Evolutionary conservation across 2,329 filamentous ascomycete species (phyloP), one percentile per base, ranked within the genome.

Genomic region (Neofusicoccum parvum): DNA sequence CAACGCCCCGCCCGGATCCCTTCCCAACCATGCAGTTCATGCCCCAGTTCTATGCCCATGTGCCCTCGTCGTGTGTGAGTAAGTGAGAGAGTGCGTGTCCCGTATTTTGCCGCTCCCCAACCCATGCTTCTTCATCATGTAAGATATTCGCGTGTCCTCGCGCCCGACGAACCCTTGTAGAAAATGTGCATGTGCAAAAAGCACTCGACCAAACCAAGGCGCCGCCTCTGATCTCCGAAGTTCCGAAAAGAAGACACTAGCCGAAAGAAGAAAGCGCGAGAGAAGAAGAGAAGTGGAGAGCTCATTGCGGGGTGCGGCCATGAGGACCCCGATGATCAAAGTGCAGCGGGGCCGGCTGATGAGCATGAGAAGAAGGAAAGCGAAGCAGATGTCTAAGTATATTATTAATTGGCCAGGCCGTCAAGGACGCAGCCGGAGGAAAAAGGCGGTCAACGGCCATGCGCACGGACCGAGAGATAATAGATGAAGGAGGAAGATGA

Each of bases 361-460:
- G 53, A 14, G 39, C 17, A 58, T 14, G n/a, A 37, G 20, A 34
- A 54, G 50, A 23, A n/a, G 17, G 17, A 27, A 43, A 54, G 10
- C 43, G 43, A 41, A 17, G 20, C 20, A 32, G 43, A 58, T 32
- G 37, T 58, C 53, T 58, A 58, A 43, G 39, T 58, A 58, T 58
- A 32, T 43, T 34, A 45, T 45, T 45, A 43, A 45, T 58, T 45
- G 53, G 39, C 53, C 37, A n/a, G 37, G 12, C 39, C 53, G 10
- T 45, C 41, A 39, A 32, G 15, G 37, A 36, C 37, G 17, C 7
- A 10, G 51, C 37, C 51, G 27, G 27, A 32, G 34, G 34, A 56
- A 39, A 27, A 34, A 45, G 15, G 14, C 41, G 53, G 53, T 34
- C 37, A 45, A 34, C 20, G 23, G n/a, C 53, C 53, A 58, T 12